A percentile compares a stretch with the other conserved stretches of the same genome.
phyloP scores from a whole-genome alignment of 495 filamentous ascomycete species.

The Podospora comata region DNA sequence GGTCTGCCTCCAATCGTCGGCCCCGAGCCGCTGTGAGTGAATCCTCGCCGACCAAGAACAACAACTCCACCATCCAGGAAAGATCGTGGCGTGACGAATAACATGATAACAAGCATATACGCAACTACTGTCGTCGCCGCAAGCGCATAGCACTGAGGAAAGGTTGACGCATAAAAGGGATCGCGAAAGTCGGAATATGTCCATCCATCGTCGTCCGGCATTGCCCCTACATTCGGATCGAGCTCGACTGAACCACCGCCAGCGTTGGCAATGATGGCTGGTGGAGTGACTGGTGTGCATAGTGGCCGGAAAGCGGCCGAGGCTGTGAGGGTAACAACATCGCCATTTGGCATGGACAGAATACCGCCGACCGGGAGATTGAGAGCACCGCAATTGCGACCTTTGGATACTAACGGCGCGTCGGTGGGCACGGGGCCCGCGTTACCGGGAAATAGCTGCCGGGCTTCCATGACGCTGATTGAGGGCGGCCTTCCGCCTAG shows the following conservation, averaged over 20 bases:
- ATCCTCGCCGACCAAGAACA: conserved; percentile 75
- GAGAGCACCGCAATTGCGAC: conserved; percentile 36
- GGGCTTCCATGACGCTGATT: conserved; percentile 26
- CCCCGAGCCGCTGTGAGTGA: conserved; percentile 75
- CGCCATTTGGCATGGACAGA: conserved; percentile 55
- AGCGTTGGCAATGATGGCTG: conserved; percentile 45
- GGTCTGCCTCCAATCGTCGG: conserved; percentile 88
- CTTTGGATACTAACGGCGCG: conserved; percentile 16
- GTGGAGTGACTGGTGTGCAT: conserved; percentile 50
- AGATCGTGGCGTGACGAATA: conserved; percentile 85
- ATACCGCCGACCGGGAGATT: conserved; percentile 61
- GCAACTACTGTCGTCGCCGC: conserved; percentile 87
- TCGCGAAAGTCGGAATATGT: conserved; percentile 61
- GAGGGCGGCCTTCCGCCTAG: conserved; percentile 32
- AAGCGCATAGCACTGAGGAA: conserved; percentile 87
- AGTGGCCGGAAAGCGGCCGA: conserved; percentile 62
- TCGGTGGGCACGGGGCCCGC: conserved; percentile 16
- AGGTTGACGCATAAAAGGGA: conserved; percentile 89
- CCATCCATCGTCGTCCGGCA: conserved; percentile 20
- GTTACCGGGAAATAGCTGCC: conserved; percentile 19
- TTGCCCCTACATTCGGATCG: conserved; percentile 28
- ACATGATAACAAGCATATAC: conserved; percentile 91
- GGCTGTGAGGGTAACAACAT: conserved; percentile 57
- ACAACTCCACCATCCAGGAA: conserved; percentile 83
- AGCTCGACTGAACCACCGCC: conserved; percentile 43